These are phyloP conservation scores for Schrenkiella parvula DNA, from an alignment of 345 rosid genomes.

Conservation along the genomic window DNA sequence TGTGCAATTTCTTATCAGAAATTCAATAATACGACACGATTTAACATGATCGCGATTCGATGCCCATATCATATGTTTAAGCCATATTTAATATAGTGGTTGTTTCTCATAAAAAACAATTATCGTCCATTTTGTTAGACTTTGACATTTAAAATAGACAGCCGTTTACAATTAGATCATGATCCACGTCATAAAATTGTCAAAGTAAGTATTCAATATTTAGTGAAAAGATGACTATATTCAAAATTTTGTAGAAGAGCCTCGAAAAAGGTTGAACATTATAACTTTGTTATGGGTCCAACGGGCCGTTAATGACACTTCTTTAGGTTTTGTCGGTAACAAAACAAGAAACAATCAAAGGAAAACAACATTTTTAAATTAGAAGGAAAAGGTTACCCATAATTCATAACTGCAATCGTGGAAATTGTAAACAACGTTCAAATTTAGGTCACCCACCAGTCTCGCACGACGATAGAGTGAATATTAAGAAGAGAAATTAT, in stretches of 20 bases:
- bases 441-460: background rate
- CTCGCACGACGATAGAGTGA: background rate
- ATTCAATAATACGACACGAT: background rate
- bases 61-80: background rate
- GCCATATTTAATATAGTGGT: background rate
- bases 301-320: conserved; percentile 4
- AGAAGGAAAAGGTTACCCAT: background rate
- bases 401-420: background rate
- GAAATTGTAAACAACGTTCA: conserved; percentile 1
- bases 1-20: background rate
- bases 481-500: background rate
- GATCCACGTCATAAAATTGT: conserved; percentile 4
- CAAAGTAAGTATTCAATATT: conserved; percentile 5
- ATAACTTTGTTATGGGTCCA: conserved; percentile 9
- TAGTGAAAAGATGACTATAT: conserved; percentile 12
- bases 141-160: conserved; percentile 16
- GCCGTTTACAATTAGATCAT: conserved; percentile 1
- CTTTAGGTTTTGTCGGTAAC: conserved; percentile 19
- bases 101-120: background rate
- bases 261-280: conserved; percentile 6
- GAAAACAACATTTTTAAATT: conserved; percentile 8
- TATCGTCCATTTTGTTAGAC: background rate
- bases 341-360: conserved; percentile 8
- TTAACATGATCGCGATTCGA: background rate
- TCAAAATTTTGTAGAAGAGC: conserved; percentile 20